These are phyloP conservation scores for Beauveria rudraprayagi DNA, from an alignment of 2,329 filamentous ascomycete species.

Conservation along the genomic window DNA sequence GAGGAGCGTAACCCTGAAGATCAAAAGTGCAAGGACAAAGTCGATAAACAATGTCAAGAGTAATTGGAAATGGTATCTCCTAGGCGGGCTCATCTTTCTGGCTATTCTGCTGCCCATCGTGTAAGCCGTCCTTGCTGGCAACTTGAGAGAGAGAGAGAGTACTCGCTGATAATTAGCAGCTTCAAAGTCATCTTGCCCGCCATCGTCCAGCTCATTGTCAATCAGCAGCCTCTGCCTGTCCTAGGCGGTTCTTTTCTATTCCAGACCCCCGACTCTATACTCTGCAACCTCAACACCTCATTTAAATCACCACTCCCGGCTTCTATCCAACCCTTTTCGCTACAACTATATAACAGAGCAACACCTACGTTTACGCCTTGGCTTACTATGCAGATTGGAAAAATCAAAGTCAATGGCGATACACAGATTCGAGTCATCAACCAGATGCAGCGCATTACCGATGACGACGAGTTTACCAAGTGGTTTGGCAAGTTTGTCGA, in stretches of 20 bases:
- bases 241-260: neutral
- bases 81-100: neutral
- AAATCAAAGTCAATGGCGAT: neutral
- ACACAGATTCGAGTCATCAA: neutral
- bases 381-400: neutral
- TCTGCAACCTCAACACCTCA: neutral
- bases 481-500: neutral
- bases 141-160: neutral
- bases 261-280: neutral
- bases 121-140: neutral
- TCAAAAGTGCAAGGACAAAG: neutral
- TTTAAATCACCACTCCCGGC: neutral
- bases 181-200: constrained; percentile 2
- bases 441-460: neutral
- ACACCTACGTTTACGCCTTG: neutral
- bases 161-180: neutral
- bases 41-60: neutral
- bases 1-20: neutral
- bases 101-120: neutral
- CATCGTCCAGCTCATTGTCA: constrained; percentile 4
- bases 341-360: neutral
- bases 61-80: neutral
- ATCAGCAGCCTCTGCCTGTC: neutral
- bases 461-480: neutral
- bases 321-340: neutral